These are phyloP conservation scores for Xerocomellus amylosporus DNA, from an alignment of 768 basidiomycete genomes.

Conservation along the genomic window DNA sequence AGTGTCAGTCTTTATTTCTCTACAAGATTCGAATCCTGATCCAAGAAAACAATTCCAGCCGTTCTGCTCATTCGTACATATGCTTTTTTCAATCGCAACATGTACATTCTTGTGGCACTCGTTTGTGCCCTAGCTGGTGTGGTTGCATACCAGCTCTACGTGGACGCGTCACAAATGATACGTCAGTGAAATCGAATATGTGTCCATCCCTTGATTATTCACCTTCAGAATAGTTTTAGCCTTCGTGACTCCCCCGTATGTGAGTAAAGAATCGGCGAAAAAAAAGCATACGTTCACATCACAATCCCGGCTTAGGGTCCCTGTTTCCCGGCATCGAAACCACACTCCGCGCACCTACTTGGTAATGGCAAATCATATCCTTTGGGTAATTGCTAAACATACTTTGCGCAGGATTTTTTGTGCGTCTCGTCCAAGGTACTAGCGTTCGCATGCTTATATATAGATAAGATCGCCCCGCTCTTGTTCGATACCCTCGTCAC, in stretches of 20 bases:
- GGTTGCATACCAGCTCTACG: conserved; percentile 78
- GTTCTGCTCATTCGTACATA: conserved; percentile 82
- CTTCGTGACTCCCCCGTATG: conserved; percentile 62
- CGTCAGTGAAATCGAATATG: conserved; percentile 40
- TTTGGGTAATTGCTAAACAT: conserved; percentile 5
- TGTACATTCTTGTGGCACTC: conserved; percentile 61
- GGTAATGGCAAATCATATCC: conserved; percentile 42
- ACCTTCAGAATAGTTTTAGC: conserved; percentile 48
- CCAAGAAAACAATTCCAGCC: conserved; percentile 37
- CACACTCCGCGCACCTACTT: conserved; percentile 78
- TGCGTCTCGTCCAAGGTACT: conserved; percentile 33
- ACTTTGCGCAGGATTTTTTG: conserved; percentile 49
- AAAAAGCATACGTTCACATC: not conserved
- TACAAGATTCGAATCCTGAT: not conserved
- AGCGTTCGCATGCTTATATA: conserved; percentile 3
- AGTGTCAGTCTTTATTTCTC: conserved; percentile 45
- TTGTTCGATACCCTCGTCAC: conserved; percentile 80
- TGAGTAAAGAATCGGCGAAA: conserved; percentile 29
- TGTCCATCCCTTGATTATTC: conserved; percentile 5
- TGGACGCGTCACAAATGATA: conserved; percentile 75
- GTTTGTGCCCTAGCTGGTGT: conserved; percentile 67
- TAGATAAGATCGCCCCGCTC: conserved; percentile 70
- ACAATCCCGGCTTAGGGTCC: conserved; percentile 51
- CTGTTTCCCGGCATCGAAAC: conserved; percentile 79
- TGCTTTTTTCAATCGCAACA: conserved; percentile 80